Percentiles rank a stretch among this genome's conserved stretches.
Evolutionary conservation across 208 protist species (phyloP).

Genomic region (Crithidia sp.): DNA sequence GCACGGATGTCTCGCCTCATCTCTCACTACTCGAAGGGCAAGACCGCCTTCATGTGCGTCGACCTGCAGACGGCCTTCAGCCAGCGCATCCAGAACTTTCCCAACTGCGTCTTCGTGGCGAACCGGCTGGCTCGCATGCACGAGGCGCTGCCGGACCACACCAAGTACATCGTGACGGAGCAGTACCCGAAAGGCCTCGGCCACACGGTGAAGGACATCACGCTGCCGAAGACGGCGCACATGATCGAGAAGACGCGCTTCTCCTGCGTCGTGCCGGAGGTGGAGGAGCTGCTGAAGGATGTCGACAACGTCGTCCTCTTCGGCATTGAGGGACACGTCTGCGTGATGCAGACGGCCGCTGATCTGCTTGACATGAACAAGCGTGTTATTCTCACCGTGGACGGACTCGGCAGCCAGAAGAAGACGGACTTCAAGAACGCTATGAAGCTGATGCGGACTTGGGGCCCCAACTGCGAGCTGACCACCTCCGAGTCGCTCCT

Average conservation of each 20-base stretch:
- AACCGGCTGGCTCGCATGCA: conserved; percentile 71
- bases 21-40: conserved; percentile 62
- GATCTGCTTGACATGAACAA: conserved; percentile 81
- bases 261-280: conserved; percentile 58
- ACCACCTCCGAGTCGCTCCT: conserved; percentile 77
- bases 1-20: conserved; percentile 66
- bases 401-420: conserved; percentile 82
- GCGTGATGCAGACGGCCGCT: conserved; percentile 75
- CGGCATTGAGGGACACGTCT: conserved; percentile 85
- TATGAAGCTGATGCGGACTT: conserved; percentile 62
- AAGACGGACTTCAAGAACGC: conserved; percentile 60
- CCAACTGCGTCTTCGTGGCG: conserved; percentile 78
- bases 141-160: conserved; percentile 53
- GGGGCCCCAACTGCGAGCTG: conserved; percentile 61
- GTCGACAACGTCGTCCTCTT: conserved; percentile 76
- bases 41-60: conserved; percentile 76
- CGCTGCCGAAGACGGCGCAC: conserved; percentile 47
- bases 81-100: conserved; percentile 64
- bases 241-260: conserved; percentile 66
- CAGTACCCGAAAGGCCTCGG: conserved; percentile 85
- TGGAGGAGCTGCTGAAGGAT: conserved; percentile 48
- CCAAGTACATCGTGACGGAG: conserved; percentile 83
- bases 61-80: conserved; percentile 78
- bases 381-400: conserved; percentile 62
- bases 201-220: conserved; percentile 62